A percentile compares a stretch with the other conserved stretches of the same genome.
Evolutionary conservation across 495 filamentous ascomycete genomes (phyloP).

Genomic region (Talaromyces liani): DNA sequence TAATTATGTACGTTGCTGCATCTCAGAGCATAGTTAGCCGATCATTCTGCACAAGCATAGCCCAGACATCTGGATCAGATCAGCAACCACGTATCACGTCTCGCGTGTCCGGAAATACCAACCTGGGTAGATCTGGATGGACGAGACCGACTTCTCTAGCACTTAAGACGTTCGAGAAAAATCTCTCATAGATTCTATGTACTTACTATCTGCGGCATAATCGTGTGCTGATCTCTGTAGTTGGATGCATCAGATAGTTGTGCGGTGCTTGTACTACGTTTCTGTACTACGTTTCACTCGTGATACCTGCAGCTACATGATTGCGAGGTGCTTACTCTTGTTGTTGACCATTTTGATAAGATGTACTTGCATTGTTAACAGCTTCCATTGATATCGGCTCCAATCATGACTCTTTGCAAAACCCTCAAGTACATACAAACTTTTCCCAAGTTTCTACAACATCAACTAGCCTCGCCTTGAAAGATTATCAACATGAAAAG

Average conservation of each 20-base stretch:
- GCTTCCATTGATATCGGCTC: background rate
- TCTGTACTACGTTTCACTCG: background rate
- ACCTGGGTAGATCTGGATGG: background rate
- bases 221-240: background rate
- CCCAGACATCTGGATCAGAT: background rate
- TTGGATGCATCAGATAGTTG: background rate
- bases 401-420: background rate
- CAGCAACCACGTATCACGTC: background rate
- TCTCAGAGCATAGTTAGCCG: background rate
- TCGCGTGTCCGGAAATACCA: background rate
- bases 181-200: background rate
- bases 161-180: background rate
- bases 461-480: background rate
- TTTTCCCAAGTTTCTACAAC: background rate
- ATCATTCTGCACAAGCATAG: background rate
- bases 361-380: background rate
- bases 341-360: background rate
- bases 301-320: background rate
- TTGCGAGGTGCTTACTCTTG: background rate
- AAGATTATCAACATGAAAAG: background rate
- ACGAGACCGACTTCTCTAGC: background rate
- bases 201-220: background rate
- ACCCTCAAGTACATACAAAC: background rate
- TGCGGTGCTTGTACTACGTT: background rate
- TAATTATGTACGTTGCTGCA: too few relatives aligned